Evolutionary conservation across 352 stramenopile genomes (phyloP).

Genomic region (Globisporangium splendens): DNA sequence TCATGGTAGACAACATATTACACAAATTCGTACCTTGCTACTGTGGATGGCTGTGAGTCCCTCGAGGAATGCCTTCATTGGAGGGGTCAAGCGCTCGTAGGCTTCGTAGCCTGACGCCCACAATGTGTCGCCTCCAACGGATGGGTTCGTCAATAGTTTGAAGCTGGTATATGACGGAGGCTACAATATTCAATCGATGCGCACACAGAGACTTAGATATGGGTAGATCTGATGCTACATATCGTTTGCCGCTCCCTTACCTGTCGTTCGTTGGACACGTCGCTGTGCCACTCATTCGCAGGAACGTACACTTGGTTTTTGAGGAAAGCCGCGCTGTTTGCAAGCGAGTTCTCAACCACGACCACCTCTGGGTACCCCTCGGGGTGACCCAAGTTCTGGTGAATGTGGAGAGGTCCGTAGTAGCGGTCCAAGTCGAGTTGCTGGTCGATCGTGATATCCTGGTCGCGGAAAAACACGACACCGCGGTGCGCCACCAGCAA

Average conservation of each 20-base stretch:
- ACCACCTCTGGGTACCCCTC: conserved; percentile 23
- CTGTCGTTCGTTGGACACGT: conserved; percentile 26
- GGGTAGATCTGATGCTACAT: neutral
- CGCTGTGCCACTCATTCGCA: conserved; percentile 23
- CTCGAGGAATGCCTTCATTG: conserved; percentile 36
- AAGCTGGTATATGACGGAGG: conserved; percentile 30
- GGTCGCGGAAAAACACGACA: conserved; percentile 22
- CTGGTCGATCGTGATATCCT: conserved; percentile 18
- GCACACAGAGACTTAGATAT: too few species aligned
- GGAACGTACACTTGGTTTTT: conserved; percentile 8
- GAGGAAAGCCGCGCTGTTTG: conserved; percentile 13
- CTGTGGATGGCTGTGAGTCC: conserved; percentile 40
- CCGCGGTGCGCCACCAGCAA: conserved; percentile 15
- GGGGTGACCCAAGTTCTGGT: conserved; percentile 20
- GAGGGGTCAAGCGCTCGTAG: conserved; percentile 35
- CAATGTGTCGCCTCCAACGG: conserved; percentile 34
- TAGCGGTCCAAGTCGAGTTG: conserved; percentile 23
- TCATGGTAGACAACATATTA: too few species aligned
- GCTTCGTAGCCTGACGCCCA: conserved; percentile 42
- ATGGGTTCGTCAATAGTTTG: conserved; percentile 28
- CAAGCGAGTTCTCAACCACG: conserved; percentile 16
- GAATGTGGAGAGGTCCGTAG: conserved; percentile 29
- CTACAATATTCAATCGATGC: neutral
- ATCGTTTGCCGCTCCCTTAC: too few species aligned
- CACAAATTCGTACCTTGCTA: conserved; percentile 17